Evolutionary conservation across 352 stramenopile genomes (phyloP).

Genomic region (Phytophthora idaei): DNA sequence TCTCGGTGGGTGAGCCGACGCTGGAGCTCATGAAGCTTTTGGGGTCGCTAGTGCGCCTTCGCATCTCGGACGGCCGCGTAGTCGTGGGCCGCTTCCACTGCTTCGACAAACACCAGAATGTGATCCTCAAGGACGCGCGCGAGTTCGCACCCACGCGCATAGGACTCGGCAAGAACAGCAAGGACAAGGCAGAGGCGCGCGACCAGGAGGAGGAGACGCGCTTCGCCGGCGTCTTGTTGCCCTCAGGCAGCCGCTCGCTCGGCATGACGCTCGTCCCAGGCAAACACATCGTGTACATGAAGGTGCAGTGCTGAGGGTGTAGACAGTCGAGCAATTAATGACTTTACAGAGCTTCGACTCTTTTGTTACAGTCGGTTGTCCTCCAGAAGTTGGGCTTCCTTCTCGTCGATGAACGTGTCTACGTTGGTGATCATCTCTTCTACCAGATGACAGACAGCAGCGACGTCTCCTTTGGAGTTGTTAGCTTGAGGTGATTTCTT

Average conservation of each 20-base stretch:
- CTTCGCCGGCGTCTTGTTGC: constrained; percentile 31
- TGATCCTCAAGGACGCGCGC: constrained; percentile 74
- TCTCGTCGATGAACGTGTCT: constrained; percentile 78
- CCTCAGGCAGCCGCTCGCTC: constrained; percentile 50
- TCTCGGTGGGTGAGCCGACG: constrained; percentile 48
- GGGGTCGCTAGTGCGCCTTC: constrained; percentile 57
- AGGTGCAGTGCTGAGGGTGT: constrained; percentile 44
- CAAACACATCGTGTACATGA: constrained; percentile 82
- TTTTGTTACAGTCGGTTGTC: constrained; percentile 43
- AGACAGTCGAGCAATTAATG: constrained; percentile 2
- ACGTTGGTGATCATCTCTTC: constrained; percentile 78
- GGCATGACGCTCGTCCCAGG: constrained; percentile 80
- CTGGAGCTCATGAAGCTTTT: constrained; percentile 67
- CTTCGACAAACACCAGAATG: constrained; percentile 86
- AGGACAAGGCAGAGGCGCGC: constrained; percentile 36
- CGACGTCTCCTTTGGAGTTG: constrained; percentile 17
- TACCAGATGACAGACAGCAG: constrained; percentile 44
- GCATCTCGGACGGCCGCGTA: constrained; percentile 76
- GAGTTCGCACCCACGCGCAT: constrained; percentile 56
- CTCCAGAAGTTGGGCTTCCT: constrained; percentile 60
- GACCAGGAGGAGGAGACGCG: constrained; percentile 48
- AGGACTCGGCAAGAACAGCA: constrained; percentile 30
- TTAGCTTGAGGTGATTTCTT: constrained; percentile 14
- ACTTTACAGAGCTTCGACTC: neutral
- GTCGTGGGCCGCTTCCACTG: constrained; percentile 74